phyloP scores from a whole-genome alignment of 768 basidiomycete genomes.

The Boletus vinaceobasis region DNA sequence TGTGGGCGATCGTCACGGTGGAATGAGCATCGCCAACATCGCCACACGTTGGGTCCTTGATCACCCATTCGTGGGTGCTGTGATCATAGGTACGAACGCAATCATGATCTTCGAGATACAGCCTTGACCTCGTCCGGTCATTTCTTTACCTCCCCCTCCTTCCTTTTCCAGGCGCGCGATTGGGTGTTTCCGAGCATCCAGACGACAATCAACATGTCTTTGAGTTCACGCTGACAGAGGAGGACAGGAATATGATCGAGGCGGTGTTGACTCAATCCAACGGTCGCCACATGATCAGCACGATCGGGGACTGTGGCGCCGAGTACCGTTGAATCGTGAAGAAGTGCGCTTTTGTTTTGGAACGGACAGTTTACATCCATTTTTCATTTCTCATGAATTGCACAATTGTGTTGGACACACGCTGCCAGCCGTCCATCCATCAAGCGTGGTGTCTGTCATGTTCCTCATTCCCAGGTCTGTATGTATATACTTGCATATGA shows the following conservation, averaged over 20 bases:
- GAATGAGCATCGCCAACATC: slow-evolving; percentile 69
- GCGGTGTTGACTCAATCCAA: slow-evolving; percentile 59
- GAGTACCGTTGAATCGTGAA: slow-evolving; percentile 57
- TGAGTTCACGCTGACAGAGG: slow-evolving; percentile 50
- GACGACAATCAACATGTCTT: slow-evolving; percentile 67
- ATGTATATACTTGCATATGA: not conserved
- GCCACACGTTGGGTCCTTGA: slow-evolving; percentile 83
- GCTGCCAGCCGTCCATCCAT: not conserved
- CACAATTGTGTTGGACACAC: not conserved
- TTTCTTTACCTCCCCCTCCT: not conserved
- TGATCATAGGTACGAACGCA: slow-evolving; percentile 58
- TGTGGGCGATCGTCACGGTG: slow-evolving; percentile 67
- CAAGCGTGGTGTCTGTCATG: not conserved
- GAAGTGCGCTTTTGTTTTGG: not conserved
- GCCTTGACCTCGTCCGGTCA: not conserved
- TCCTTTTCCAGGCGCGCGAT: slow-evolving; percentile 60
- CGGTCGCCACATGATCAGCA: slow-evolving; percentile 56
- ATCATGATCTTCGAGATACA: not conserved
- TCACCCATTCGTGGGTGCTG: slow-evolving; percentile 72
- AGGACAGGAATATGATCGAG: slow-evolving; percentile 64
- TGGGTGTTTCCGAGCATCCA: slow-evolving; percentile 72
- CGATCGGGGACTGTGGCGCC: slow-evolving; percentile 80
- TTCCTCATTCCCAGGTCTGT: not conserved
- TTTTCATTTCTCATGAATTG: not conserved
- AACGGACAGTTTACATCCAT: not conserved